These are phyloP conservation scores for Gyromitra esculenta DNA, from an alignment of 2,329 filamentous ascomycete species.

Conservation along the genomic window DNA sequence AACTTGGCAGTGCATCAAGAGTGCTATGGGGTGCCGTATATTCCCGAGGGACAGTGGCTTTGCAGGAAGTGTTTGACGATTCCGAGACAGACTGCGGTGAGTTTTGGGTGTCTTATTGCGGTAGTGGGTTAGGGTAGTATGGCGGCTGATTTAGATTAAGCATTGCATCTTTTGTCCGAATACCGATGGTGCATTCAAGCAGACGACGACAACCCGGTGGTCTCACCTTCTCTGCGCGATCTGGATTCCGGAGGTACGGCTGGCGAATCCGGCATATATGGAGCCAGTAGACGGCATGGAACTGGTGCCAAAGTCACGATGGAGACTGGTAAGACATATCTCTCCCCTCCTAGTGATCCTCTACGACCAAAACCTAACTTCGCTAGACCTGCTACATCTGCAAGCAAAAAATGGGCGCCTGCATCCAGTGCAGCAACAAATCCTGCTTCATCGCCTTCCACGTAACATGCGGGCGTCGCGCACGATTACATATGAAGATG, in stretches of 20 bases:
- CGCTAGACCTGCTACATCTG: slow-evolving; percentile 87
- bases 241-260: slow-evolving; percentile 97
- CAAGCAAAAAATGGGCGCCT: slow-evolving; percentile 96
- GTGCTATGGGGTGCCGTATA: slow-evolving; percentile 98
- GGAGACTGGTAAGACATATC: slow-evolving; percentile 72
- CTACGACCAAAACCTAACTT: slow-evolving; percentile 54
- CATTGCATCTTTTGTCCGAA: slow-evolving; percentile 99
- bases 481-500: slow-evolving; percentile 92
- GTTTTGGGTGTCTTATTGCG: slow-evolving; percentile 58
- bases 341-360: slow-evolving; percentile 4
- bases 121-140: slow-evolving; percentile 6
- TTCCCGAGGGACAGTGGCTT: slow-evolving; percentile 97
- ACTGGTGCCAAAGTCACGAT: slow-evolving; percentile 92
- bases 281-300: slow-evolving; percentile 98
- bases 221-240: slow-evolving; percentile 95
- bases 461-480: slow-evolving; percentile 90
- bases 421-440: slow-evolving; percentile 98
- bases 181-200: slow-evolving; percentile 96
- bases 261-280: slow-evolving; percentile 97
- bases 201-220: slow-evolving; percentile 96
- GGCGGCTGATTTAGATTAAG: slow-evolving; percentile 60
- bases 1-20: slow-evolving; percentile 98
- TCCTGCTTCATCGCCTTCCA: slow-evolving; percentile 97
- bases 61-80: slow-evolving; percentile 97
- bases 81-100: slow-evolving; percentile 84